phyloP scores from a whole-genome alignment of 768 basidiomycete species.

The Suillus occidentalis region DNA sequence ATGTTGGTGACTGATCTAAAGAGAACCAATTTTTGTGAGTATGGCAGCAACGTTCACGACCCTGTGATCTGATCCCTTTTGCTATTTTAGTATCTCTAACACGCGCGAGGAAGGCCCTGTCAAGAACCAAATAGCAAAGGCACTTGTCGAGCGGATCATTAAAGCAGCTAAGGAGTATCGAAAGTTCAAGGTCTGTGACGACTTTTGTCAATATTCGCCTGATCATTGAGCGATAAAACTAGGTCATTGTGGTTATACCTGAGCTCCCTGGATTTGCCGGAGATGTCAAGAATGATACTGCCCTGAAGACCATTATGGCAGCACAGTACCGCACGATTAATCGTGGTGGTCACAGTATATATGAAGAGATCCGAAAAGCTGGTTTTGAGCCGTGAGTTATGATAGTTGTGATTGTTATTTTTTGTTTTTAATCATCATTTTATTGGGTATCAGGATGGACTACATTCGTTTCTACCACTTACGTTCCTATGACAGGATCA shows the following conservation, averaged over 20 bases:
- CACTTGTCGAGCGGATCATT: constrained; percentile 83
- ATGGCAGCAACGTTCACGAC: not conserved
- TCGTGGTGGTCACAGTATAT: constrained; percentile 83
- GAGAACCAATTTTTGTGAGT: constrained; percentile 90
- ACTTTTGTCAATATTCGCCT: not conserved
- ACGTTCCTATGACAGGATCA: constrained; percentile 87
- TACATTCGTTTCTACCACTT: constrained; percentile 94
- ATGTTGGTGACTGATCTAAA: constrained; percentile 17
- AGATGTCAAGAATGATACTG: constrained; percentile 63
- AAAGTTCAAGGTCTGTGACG: constrained; percentile 68
- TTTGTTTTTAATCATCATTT: not conserved
- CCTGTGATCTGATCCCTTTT: constrained; percentile 10
- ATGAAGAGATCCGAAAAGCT: constrained; percentile 74
- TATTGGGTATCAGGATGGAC: constrained; percentile 51
- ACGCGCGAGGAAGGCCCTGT: constrained; percentile 66
- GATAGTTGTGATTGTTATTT: not conserved
- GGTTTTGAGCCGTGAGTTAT: constrained; percentile 74
- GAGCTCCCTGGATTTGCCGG: constrained; percentile 92
- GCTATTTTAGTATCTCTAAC: constrained; percentile 63
- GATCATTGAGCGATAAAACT: not conserved
- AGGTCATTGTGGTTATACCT: constrained; percentile 88
- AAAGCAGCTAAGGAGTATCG: constrained; percentile 65
- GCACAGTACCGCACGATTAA: constrained; percentile 89
- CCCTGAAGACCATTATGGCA: constrained; percentile 83
- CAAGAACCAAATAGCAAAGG: constrained; percentile 79